These are phyloP conservation scores for Yamadazyma phyllophila DNA, from an alignment of 805 yeast species.

Conservation along the genomic window DNA sequence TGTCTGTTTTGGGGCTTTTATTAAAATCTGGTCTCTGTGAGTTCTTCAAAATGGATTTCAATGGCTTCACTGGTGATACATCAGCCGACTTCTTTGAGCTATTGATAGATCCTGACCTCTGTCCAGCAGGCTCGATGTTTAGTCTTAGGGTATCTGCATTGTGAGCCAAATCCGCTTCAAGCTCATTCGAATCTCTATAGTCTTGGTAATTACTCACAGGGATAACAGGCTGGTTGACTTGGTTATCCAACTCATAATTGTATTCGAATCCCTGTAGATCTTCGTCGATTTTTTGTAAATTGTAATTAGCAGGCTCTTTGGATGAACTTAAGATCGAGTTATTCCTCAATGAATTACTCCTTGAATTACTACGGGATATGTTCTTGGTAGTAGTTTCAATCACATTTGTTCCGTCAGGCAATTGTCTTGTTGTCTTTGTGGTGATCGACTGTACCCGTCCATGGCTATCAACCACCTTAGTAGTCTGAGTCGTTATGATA, in stretches of 20 bases:
- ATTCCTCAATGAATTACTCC: slow-evolving; percentile 28
- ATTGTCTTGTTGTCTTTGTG: slow-evolving; percentile 34
- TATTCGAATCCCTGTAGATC: slow-evolving; percentile 43
- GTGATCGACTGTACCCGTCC: slow-evolving; percentile 41
- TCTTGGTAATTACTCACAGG: slow-evolving; percentile 1
- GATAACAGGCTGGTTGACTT: neutral
- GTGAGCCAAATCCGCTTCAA: slow-evolving; percentile 6
- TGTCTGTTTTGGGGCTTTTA: neutral
- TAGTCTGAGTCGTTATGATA: slow-evolving; percentile 41
- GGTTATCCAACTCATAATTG: slow-evolving; percentile 34
- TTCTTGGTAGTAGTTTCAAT: slow-evolving; percentile 43
- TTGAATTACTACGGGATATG: slow-evolving; percentile 32
- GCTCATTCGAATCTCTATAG: slow-evolving; percentile 1
- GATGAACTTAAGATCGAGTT: slow-evolving; percentile 20
- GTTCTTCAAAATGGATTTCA: slow-evolving; percentile 37
- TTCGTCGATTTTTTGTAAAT: slow-evolving; percentile 40
- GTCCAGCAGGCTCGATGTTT: slow-evolving; percentile 5
- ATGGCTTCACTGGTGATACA: slow-evolving; percentile 23
- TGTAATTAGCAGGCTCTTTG: slow-evolving; percentile 15
- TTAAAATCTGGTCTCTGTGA: slow-evolving; percentile 10
- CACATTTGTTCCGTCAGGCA: slow-evolving; percentile 43
- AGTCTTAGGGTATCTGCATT: slow-evolving; percentile 7
- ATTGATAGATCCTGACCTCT: slow-evolving; percentile 9
- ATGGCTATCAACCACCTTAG: slow-evolving; percentile 37
- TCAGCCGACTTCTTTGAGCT: slow-evolving; percentile 1